Conservation (phyloP, 148 eudicot genomes). For the Silene latifolia region DNA sequence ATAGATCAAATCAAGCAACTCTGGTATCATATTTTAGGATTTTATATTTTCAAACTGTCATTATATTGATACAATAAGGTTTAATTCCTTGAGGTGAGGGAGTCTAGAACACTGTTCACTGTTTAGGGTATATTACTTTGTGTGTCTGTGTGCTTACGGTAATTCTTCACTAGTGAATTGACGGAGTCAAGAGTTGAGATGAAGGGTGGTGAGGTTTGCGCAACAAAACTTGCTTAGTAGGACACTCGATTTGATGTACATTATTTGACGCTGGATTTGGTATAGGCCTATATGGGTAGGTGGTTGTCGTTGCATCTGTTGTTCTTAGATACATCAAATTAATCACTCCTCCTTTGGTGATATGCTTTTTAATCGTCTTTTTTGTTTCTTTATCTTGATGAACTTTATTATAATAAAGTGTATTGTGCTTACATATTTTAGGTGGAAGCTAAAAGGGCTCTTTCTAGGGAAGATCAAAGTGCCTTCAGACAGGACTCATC, state of each 20-base stretch:
- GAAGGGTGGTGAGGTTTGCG: neutral
- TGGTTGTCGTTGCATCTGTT: neutral
- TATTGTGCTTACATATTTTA: constrained; percentile 10
- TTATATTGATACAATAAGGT: too few species aligned
- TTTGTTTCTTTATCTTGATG: neutral
- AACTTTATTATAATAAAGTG: neutral
- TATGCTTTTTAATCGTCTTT: neutral
- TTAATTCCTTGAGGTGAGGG: neutral
- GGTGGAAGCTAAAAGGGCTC: constrained; percentile 91
- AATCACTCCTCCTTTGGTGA: neutral
- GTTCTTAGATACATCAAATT: neutral
- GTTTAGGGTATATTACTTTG: neutral
- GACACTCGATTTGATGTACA: neutral
- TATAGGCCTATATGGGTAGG: neutral
- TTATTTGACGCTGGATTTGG: neutral
- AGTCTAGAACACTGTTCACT: neutral
- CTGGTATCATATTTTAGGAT: too few species aligned
- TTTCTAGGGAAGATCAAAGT: constrained; percentile 76
- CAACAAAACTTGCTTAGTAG: neutral
- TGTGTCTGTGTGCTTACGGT: neutral
- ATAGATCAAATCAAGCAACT: neutral
- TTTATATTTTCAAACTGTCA: too few species aligned
- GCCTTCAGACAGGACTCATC: constrained; percentile 40
- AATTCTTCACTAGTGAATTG: neutral
- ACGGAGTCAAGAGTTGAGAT: neutral